Percentiles rank a stretch among this genome's conserved stretches.
These are phyloP conservation scores for Venturia effusa DNA, from an alignment of 2,329 filamentous ascomycete species.

Conservation along the genomic window DNA sequence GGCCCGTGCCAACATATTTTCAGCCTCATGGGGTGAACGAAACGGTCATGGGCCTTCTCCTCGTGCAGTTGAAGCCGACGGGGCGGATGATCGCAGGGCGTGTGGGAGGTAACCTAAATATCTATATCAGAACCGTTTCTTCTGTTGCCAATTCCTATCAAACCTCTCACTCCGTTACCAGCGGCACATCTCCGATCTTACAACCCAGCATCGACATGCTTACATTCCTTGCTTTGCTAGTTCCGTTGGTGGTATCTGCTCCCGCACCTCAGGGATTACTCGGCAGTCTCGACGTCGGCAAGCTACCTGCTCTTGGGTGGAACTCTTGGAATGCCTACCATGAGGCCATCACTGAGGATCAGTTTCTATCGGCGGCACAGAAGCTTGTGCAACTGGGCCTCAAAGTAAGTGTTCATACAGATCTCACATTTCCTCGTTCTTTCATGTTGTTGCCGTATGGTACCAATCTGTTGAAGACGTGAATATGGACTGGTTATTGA, in stretches of 20 bases:
- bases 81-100: neutral
- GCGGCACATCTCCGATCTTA: neutral
- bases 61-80: neutral
- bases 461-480: neutral
- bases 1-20: neutral
- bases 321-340: slow-evolving; percentile 44
- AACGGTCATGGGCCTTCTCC: neutral
- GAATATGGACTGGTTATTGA: neutral
- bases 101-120: neutral
- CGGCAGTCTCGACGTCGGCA: slow-evolving; percentile 12
- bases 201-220: neutral
- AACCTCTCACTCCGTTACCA: neutral
- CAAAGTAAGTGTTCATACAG: slow-evolving; percentile 18
- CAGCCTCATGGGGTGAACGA: neutral
- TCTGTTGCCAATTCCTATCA: neutral
- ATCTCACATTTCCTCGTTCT: neutral
- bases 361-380: slow-evolving; percentile 38
- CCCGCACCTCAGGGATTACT: neutral
- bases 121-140: neutral
- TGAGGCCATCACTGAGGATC: slow-evolving; percentile 40
- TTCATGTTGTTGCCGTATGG: neutral
- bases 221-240: neutral
- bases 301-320: slow-evolving; percentile 25
- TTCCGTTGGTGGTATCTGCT: neutral
- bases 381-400: slow-evolving; percentile 39